Evolutionary conservation across 331 rosid species (phyloP), one percentile per base, ranked within the genome.

Genomic region (Cydonia oblonga): DNA sequence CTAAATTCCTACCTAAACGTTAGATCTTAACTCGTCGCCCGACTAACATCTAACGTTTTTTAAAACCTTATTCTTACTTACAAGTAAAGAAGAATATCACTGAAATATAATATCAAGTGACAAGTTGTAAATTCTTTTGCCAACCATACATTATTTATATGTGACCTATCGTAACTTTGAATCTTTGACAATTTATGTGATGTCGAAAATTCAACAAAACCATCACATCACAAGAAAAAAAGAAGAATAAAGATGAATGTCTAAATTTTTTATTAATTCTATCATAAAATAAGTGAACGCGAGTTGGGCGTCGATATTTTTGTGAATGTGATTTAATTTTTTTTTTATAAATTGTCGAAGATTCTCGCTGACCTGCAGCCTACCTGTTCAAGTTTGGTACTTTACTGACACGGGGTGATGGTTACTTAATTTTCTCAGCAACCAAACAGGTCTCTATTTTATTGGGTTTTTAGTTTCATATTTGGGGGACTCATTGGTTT

Each of bases 401-500:
- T 60, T 13, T 3, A 18, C 6, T 26, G 10, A 73, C 22, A 46
- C 32, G 11, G 38, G 66, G 22, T 1, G 23, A 61, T 40, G 53
- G 25, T 26, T 46, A 62, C 15, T 14, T 11, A 20, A 60, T 42
- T 75, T 72, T 72, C 59, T 26, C 60, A 26, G 52, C 35, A 23
- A 26, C 54, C 58, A 26, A 52, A 69, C 46, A 38, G 19, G 42
- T 12, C 7, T 29, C 59, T 40, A 18, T 56, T 11, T 30, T 29
- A 1, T 7, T 28, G 71, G 73, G 59, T 57, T 20, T 20, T 19
- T 25, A 16, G 7, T 18, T 40, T 23, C 29, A 53, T 68, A 70
- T 70, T 70, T 68, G 51, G 52, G 49, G 52, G 70, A 71, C 70
- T 66, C 44, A 38, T n/a, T n/a, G 61, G 15, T 5, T 52, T 60